These are phyloP conservation scores for Boechera retrofracta DNA, from an alignment of 345 rosid species.

Conservation along the genomic window DNA sequence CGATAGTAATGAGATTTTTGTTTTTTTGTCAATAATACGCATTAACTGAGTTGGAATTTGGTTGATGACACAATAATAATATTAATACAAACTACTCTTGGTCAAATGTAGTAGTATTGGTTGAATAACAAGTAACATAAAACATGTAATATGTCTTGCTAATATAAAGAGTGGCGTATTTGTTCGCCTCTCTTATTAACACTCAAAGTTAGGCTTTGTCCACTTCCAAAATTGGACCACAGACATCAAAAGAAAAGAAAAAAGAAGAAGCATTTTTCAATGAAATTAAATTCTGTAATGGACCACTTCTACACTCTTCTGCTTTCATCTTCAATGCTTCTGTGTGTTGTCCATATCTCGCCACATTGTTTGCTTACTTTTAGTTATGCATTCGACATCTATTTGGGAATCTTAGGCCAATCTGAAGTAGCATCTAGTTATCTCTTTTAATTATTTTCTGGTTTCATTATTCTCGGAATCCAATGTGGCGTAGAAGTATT, in stretches of 20 bases:
- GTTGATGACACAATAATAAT: not conserved
- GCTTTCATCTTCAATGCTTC: constrained; percentile 38
- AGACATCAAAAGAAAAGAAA: constrained; percentile 19
- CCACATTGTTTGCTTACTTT: constrained; percentile 45
- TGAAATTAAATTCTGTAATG: constrained; percentile 43
- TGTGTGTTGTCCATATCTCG: constrained; percentile 41
- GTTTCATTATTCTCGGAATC: constrained; percentile 30
- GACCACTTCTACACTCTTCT: constrained; percentile 48
- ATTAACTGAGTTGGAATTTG: not conserved
- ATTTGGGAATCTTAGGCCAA: constrained; percentile 41
- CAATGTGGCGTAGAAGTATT: constrained; percentile 12
- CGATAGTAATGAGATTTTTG: not conserved
- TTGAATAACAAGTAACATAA: not conserved
- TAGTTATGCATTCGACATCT: constrained; percentile 37
- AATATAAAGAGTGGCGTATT: constrained; percentile 21
- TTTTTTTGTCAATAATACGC: not conserved
- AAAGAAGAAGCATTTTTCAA: constrained; percentile 34
- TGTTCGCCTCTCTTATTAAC: constrained; percentile 30
- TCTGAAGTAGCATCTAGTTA: constrained; percentile 32
- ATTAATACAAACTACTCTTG: not conserved
- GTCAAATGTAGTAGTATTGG: not conserved
- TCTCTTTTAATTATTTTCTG: constrained; percentile 17
- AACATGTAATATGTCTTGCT: constrained; percentile 14
- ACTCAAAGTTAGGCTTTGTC: constrained; percentile 47
- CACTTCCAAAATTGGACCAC: constrained; percentile 44